These are phyloP conservation scores for Spathaspora girioi DNA, from an alignment of 805 yeast genomes.

Conservation along the genomic window DNA sequence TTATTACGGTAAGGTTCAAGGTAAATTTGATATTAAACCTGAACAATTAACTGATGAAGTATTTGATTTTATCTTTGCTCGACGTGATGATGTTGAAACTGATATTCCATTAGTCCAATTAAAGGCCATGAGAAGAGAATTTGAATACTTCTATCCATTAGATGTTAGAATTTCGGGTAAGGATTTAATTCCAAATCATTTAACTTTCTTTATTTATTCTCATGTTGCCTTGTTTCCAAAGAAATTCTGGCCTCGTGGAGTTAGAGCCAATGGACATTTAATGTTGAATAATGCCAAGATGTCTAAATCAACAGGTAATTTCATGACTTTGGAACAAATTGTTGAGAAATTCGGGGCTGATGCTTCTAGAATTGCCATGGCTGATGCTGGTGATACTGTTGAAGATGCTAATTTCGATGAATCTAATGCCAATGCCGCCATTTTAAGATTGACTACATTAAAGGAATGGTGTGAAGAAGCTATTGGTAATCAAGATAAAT, in stretches of 20 bases:
- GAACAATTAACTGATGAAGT: slow-evolving; percentile 91
- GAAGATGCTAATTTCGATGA: slow-evolving; percentile 99
- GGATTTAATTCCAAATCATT: slow-evolving; percentile 95
- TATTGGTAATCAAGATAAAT: slow-evolving; percentile 44
- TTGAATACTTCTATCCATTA: slow-evolving; percentile 94
- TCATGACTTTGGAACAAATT: slow-evolving; percentile 82
- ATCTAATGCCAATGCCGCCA: slow-evolving; percentile 94
- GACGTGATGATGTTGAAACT: slow-evolving; percentile 53
- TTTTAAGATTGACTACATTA: slow-evolving; percentile 83
- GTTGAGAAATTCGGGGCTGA: slow-evolving; percentile 93
- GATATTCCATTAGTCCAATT: slow-evolving; percentile 67
- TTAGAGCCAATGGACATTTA: slow-evolving; percentile 94
- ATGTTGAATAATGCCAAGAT: slow-evolving; percentile 94
- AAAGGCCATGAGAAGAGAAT: slow-evolving; percentile 80
- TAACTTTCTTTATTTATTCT: slow-evolving; percentile 90
- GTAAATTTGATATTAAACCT: slow-evolving; percentile 70
- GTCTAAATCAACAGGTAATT: slow-evolving; percentile 98
- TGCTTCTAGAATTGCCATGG: slow-evolving; percentile 94
- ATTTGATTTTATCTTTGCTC: slow-evolving; percentile 83
- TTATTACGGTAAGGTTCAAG: slow-evolving; percentile 72
- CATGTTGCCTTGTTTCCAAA: slow-evolving; percentile 92
- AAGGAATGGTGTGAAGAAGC: slow-evolving; percentile 94
- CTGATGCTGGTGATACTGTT: slow-evolving; percentile 96
- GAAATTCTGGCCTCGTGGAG: slow-evolving; percentile 88
- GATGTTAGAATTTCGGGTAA: slow-evolving; percentile 93